Percentiles rank a stretch among this genome's conserved stretches.
These are phyloP conservation scores for Colletotrichum tanaceti DNA, from an alignment of 2,329 filamentous ascomycete species.

Conservation along the genomic window DNA sequence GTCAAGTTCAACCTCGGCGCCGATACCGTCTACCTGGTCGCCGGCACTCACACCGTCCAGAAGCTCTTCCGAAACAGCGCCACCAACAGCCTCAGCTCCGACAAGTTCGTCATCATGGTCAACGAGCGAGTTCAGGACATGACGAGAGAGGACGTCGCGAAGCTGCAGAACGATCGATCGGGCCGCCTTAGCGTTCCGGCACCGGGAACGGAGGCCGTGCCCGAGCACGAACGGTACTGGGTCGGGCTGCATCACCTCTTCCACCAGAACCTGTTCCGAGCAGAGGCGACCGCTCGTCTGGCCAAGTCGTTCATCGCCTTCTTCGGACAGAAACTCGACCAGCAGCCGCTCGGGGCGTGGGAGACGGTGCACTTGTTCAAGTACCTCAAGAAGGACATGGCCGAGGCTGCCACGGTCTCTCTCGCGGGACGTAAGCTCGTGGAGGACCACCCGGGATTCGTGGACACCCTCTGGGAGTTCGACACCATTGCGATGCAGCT, in stretches of 20 bases:
- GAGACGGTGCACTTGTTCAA: constrained; percentile 39
- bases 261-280: constrained; percentile 19
- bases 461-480: constrained; percentile 44
- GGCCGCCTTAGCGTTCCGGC: constrained; percentile 37
- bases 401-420: constrained; percentile 40
- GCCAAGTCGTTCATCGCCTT: constrained; percentile 35
- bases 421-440: constrained; percentile 44
- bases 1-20: constrained; percentile 35
- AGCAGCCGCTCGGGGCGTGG: constrained; percentile 38
- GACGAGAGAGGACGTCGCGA: constrained; percentile 33
- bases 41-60: constrained; percentile 28
- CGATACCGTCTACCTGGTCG: constrained; percentile 32
- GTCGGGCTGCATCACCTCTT: constrained; percentile 41
- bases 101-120: constrained; percentile 38
- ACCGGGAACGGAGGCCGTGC: constrained; percentile 38
- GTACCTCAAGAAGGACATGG: constrained; percentile 43
- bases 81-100: constrained; percentile 32
- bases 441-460: constrained; percentile 44
- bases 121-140: constrained; percentile 12
- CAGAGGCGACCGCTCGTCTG: constrained; percentile 11
- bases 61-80: constrained; percentile 34
- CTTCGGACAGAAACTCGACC: constrained; percentile 37
- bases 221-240: constrained; percentile 44
- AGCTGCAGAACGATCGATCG: constrained; percentile 38
- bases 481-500: constrained; percentile 42